A percentile compares a stretch with the other conserved stretches of the same genome.
These are phyloP conservation scores for Hypoxylon lienhwacheense DNA, from an alignment of 495 filamentous ascomycete genomes.

Conservation along the genomic window DNA sequence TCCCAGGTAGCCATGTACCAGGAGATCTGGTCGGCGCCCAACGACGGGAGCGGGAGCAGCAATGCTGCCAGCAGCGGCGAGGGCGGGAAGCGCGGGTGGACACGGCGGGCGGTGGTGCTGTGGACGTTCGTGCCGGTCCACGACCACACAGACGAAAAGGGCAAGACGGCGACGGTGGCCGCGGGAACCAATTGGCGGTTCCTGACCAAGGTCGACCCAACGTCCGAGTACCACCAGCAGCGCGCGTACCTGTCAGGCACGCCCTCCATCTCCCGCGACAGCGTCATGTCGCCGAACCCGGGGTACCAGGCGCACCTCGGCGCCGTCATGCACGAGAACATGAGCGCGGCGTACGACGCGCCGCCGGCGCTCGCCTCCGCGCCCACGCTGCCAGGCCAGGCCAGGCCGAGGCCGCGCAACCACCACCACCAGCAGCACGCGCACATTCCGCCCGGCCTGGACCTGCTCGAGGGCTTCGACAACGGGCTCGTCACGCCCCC, in stretches of 20 bases:
- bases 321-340: constrained; percentile 50
- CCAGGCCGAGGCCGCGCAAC: too few relatives aligned
- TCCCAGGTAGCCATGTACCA: constrained; percentile 54
- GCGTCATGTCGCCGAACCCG: constrained; percentile 49
- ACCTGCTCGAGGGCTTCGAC: constrained; percentile 40
- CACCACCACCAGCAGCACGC: constrained; percentile 1
- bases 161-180: constrained; percentile 34
- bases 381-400: constrained; percentile 21
- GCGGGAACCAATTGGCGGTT: constrained; percentile 50
- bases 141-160: constrained; percentile 39
- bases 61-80: constrained; percentile 3
- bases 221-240: constrained; percentile 49
- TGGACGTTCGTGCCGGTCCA: constrained; percentile 54
- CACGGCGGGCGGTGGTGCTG: constrained; percentile 47
- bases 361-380: constrained; percentile 1
- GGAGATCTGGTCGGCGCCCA: constrained; percentile 51
- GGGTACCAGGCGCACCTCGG: constrained; percentile 46
- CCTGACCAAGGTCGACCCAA: constrained; percentile 51
- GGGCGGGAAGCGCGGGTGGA: constrained; percentile 41
- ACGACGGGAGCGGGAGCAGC: constrained; percentile 19
- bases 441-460: constrained; percentile 28
- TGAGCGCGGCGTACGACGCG: constrained; percentile 44
- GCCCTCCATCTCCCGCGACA: constrained; percentile 36
- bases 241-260: constrained; percentile 41
- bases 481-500: constrained; percentile 46